A percentile compares a stretch with the other conserved stretches of the same genome.
These are phyloP conservation scores for Pterocarpus macrocarpus DNA, from an alignment of 306 rosid genomes.

Conservation along the genomic window DNA sequence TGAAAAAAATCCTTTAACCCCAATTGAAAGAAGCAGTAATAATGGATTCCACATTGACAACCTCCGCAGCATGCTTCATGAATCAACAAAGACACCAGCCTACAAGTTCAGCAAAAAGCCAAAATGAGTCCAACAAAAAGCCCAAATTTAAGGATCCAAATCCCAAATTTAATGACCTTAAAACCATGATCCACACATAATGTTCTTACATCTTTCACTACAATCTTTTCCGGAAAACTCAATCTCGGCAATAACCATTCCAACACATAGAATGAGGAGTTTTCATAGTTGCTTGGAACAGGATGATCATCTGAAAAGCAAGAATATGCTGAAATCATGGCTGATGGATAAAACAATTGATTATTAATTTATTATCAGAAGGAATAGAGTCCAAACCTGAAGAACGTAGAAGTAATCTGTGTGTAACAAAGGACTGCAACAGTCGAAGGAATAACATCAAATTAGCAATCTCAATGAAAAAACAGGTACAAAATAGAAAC, in stretches of 20 bases:
- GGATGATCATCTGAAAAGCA: conserved; percentile 65
- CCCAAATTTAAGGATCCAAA: too few species aligned
- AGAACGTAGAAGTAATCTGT: conserved; percentile 69
- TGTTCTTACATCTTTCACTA: conserved; percentile 77
- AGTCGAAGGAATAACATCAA: conserved; percentile 43
- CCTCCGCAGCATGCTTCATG: conserved; percentile 47
- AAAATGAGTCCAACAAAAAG: conserved; percentile 19
- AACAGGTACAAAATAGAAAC: background rate
- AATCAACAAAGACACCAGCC: conserved; percentile 65
- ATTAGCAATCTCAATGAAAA: conserved; percentile 40
- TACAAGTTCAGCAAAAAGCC: conserved; percentile 47
- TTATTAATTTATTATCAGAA: background rate
- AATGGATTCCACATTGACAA: conserved; percentile 33
- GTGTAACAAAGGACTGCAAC: conserved; percentile 87
- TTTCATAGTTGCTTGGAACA: conserved; percentile 48
- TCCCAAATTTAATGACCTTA: conserved; percentile 18
- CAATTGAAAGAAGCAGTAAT: conserved; percentile 20
- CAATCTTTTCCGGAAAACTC: conserved; percentile 60
- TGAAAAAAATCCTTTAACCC: conserved; percentile 14
- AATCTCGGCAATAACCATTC: conserved; percentile 86
- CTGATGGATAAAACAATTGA: conserved; percentile 39
- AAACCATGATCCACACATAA: conserved; percentile 21
- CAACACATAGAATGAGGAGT: conserved; percentile 56
- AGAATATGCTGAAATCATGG: conserved; percentile 25
- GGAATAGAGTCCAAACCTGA: conserved; percentile 67